Base-by-base conservation (phyloP, 257 asterid genomes). In the Rauvolfia tetraphylla region DNA sequence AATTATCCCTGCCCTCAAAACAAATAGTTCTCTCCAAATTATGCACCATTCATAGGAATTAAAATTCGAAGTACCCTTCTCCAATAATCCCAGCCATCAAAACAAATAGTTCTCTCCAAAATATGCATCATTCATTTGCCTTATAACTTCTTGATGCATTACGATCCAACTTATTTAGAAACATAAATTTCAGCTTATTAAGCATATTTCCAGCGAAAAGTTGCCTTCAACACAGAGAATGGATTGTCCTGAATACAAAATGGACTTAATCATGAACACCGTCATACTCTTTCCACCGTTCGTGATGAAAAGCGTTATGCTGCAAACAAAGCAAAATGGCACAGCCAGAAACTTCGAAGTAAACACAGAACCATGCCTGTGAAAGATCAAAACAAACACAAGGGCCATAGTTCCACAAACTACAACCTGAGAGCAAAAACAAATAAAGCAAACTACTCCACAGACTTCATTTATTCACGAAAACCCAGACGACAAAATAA, bases 401-500 rank as follows among this genome's bases (percentile, higher is more conserved):
- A 48, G 34, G 56, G 53, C 11, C 65, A 61, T 18, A 71, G 3
- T 75, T 29, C 13, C 18, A 58, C 20, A 23, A 71, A 38, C 36
- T 15, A 44, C 59, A 62, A 22, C 67, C 72, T 39, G 23, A 10
- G 27, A 48, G 57, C 49, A 63, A 31, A 17, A 38, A 20, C 38
- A 71, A 8, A 22, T 46, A 15, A 44, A 18, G 51, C 20, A 33
- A 56, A 34, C 58, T 65, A 34, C 58, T 65, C 71, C 62, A 33
- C 15, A 46, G 38, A 29, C 27, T 56, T 46, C 75, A 44, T 17
- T 65, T n/a, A 20, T 25, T 53, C 76, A n/a, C 53, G 29, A 62
- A 76, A 75, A 72, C 81, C 84, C 80, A 76, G 65, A 42, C 68
- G 49, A 65, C 38, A 11, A 38, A n/a, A 31, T 58, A 14, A 69